Base-by-base conservation (phyloP, 2,329 filamentous ascomycete species). In the Clathrospora elynae region DNA sequence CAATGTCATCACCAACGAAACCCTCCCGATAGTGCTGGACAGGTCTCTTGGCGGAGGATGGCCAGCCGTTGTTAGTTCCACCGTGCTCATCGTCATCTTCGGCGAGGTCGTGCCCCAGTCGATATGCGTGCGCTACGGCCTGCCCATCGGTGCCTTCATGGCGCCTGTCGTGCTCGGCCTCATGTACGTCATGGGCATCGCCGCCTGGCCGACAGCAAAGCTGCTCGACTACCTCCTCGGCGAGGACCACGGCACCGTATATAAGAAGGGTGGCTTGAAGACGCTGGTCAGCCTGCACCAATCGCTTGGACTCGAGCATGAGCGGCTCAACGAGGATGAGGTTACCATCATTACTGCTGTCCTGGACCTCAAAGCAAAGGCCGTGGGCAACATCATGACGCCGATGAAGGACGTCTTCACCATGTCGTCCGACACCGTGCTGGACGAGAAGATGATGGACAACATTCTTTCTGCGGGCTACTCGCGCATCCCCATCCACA, bases 261-360 rank as follows among this genome's bases (percentile, higher is more conserved):
- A 99, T 82, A 97, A 97, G 75, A 99, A 97, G 76, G 92, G 90
- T 49, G 93, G 93, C 0, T 75, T 99, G 58, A 99, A 99, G 77
- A 97, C 93, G 0, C 78, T 99, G 19, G 93, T 99, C 18, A 96
- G 90, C 0, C 78, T 99, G 11, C 93, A 99, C 75, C 90, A 95
- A 71, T 95, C 88, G 2, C 75, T 97, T 9, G 93, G 93, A 18
- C 85, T 87, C 19, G 87, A 87, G 8, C 81, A 81, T 25, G 90
- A 99, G 65, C 86, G 93, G 44, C 77, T 99, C 39, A 97, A 96
- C 71, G 87, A 96, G 57, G 93, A 99, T 65, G 93, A 99, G 71
- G 93, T 99, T 55, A 97, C 93, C 47, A 99, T 99, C 68, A 99
- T 99, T 71, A 96, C 89, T 55, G 92, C 93, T 24, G 93, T 97